Evolutionary conservation across 805 yeast species (phyloP), one percentile per base, ranked within the genome.

Genomic region (Ogataea siamensis): DNA sequence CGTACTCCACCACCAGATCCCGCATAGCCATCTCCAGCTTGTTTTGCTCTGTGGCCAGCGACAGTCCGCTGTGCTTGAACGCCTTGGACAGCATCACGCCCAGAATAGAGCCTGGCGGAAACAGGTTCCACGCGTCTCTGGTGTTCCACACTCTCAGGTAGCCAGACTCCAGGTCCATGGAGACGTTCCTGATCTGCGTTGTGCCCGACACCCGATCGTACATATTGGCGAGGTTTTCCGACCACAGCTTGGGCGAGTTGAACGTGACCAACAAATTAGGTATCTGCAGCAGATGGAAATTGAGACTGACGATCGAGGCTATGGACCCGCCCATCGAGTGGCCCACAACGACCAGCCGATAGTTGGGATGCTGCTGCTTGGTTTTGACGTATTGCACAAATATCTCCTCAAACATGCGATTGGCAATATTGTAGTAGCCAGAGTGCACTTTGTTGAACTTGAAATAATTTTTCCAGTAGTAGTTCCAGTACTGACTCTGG

Each of bases 281-380:
- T 3, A 49, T 32, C 10, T 37, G 45, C 11, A 49, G 31, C 20
- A 37, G 50, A 27, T 42, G 53, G 34, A 49, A 43, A 13, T 45
- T 37, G 17, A 49, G 36, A 17, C 50, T 46, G 1, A 43, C 40
- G 7, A 49, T 30, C 16, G 50, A 49, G 2, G 53, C 53, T 5
- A 49, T 44, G 4, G 53, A 46, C 5, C 53, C 53, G 9, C 53
- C 53, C 50, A 49, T 46, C 5, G 53, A 49, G 34, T 49, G 53
- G n/a, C 53, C 53, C 16, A 41, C 28, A 23, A 49, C 32, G 13
- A 29, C 33, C 24, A 49, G 42, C 20, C 40, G 20, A 24, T 46
- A 49, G 17, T 40, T 37, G 1, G 50, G 48, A 32, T 37, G 45
- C 28, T 34, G 29, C 19, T 37, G 25, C 21, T 34, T 40, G 14